Conservation (phyloP, 768 basidiomycete genomes). For the Trametes maxima region DNA sequence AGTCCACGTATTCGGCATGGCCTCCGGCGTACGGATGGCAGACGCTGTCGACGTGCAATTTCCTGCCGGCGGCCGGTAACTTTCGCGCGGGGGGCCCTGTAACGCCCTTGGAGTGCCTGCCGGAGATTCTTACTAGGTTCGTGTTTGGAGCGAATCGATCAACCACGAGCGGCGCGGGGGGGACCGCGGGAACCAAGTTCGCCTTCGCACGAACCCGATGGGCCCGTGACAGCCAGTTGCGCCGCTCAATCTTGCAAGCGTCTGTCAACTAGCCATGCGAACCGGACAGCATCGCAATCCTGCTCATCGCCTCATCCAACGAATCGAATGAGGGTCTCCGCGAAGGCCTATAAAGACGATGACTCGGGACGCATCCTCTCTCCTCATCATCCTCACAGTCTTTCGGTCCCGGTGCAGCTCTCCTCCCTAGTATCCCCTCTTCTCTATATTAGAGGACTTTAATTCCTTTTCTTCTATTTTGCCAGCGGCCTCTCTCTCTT, state of each 20-base stretch:
- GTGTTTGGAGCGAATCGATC: background rate
- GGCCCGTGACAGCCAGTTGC: conserved; percentile 5
- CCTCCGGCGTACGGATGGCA: background rate
- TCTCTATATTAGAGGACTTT: conserved; percentile 20
- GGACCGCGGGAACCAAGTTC: conserved; percentile 13
- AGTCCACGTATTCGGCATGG: background rate
- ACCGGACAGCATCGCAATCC: conserved; percentile 13
- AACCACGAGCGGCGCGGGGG: background rate
- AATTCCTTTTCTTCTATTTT: conserved; percentile 1
- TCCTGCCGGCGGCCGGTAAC: conserved; percentile 3
- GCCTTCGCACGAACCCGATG: too few species aligned
- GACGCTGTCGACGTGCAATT: conserved; percentile 3
- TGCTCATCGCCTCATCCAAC: conserved; percentile 12
- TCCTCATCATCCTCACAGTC: conserved; percentile 12
- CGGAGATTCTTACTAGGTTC: background rate
- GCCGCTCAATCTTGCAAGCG: conserved; percentile 18
- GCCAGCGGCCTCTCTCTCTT: background rate
- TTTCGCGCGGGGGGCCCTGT: background rate
- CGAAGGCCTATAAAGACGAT: conserved; percentile 1
- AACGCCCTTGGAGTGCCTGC: background rate
- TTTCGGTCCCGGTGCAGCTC: conserved; percentile 14
- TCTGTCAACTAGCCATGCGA: conserved; percentile 13
- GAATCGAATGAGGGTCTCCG: background rate
- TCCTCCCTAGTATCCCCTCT: conserved; percentile 2
- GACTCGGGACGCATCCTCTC: conserved; percentile 5